phyloP scores from a whole-genome alignment of 1,284 basidiomycete species.

The Trametes versicolor region DNA sequence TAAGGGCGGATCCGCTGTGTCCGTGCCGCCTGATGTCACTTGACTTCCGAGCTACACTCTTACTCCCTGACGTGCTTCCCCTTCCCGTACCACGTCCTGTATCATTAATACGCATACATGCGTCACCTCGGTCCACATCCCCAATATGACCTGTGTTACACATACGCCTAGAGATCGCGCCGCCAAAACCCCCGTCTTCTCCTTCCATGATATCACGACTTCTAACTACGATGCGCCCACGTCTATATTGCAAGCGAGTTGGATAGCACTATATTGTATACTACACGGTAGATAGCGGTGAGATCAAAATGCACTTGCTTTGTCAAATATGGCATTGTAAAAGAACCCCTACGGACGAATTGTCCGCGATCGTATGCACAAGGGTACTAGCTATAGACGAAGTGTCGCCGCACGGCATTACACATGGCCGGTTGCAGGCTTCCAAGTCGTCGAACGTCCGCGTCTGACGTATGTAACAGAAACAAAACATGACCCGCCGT shows the following conservation, averaged over 20 bases:
- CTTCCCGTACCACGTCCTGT: constrained; percentile 14
- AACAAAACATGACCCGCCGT: too few relatives aligned
- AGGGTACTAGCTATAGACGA: too few relatives aligned
- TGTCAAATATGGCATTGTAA: too few relatives aligned
- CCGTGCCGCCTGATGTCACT: not conserved
- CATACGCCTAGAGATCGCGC: constrained; percentile 16
- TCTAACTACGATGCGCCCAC: not conserved
- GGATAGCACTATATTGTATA: constrained; percentile 32
- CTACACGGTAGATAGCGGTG: too few relatives aligned
- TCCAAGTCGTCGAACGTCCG: too few relatives aligned
- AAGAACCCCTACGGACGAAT: too few relatives aligned
- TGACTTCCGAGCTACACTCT: not conserved
- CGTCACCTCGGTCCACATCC: not conserved
- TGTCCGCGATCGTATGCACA: too few relatives aligned
- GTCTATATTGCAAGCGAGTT: constrained; percentile 4
- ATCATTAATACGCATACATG: constrained; percentile 17
- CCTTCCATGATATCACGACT: constrained; percentile 4
- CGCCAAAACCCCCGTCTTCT: not conserved
- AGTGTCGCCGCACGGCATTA: too few relatives aligned
- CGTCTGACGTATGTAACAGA: too few relatives aligned
- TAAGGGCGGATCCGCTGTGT: constrained; percentile 1
- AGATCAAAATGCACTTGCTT: too few relatives aligned
- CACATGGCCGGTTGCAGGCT: too few relatives aligned
- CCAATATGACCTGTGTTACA: constrained; percentile 7
- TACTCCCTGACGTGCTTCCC: not conserved